These are phyloP conservation scores for Fusarium staphyleae DNA, from an alignment of 2,329 filamentous ascomycete genomes.

Conservation along the genomic window DNA sequence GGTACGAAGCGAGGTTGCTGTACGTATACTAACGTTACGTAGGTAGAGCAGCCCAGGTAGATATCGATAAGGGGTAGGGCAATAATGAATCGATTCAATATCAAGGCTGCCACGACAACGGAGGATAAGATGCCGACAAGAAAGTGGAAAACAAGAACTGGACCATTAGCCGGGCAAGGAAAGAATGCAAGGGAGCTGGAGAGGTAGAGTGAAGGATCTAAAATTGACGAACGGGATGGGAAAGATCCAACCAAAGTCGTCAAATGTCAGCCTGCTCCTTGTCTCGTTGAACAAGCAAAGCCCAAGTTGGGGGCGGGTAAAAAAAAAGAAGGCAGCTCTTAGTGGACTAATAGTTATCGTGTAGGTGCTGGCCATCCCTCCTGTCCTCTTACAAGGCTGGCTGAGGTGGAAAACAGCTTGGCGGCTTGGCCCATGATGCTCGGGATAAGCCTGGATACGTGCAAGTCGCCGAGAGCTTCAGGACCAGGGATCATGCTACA, in stretches of 20 bases:
- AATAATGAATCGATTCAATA: slow-evolving; percentile 13
- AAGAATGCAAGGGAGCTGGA: slow-evolving; percentile 17
- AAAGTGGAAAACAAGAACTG: slow-evolving; percentile 7
- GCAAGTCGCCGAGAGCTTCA: slow-evolving; percentile 30
- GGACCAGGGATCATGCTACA: slow-evolving; percentile 8
- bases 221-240: slow-evolving; percentile 9
- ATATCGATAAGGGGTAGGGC: slow-evolving; percentile 10
- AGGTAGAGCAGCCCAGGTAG: slow-evolving; percentile 14
- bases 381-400: slow-evolving; percentile 7
- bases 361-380: slow-evolving; percentile 18
- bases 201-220: slow-evolving; percentile 16
- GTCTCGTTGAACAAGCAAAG: slow-evolving; percentile 19
- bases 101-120: slow-evolving; percentile 14
- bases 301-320: slow-evolving; percentile 29
- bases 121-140: slow-evolving; percentile 8
- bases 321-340: slow-evolving; percentile 22
- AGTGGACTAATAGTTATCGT: slow-evolving; percentile 19
- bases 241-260: slow-evolving; percentile 25
- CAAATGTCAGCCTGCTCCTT: slow-evolving; percentile 21
- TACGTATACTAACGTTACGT: too few species aligned
- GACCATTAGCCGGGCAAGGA: slow-evolving; percentile 3
- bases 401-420: slow-evolving; percentile 26
- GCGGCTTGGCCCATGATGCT: slow-evolving; percentile 22
- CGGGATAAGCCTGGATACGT: slow-evolving; percentile 34
- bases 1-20: slow-evolving; percentile 22